Evolutionary conservation across 495 filamentous ascomycete species (phyloP).

Genomic region (Podospora pseudopauciseta): DNA sequence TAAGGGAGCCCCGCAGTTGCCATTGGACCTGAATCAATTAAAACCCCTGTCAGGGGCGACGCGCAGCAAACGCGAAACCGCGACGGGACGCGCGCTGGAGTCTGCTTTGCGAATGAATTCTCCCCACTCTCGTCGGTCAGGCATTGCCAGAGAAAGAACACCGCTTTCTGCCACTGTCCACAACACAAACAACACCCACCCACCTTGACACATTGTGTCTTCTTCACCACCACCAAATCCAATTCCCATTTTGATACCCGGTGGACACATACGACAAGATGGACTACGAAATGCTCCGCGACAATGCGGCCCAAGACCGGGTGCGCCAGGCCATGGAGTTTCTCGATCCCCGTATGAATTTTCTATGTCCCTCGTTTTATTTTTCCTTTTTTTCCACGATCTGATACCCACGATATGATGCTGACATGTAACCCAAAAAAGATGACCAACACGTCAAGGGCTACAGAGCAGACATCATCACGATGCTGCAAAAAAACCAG

Average conservation of each 20-base stretch:
- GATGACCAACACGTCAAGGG: constrained; percentile 60
- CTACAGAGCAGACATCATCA: constrained; percentile 81
- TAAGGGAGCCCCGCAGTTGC: constrained; percentile 8
- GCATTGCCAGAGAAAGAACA: not conserved
- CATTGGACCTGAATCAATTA: constrained; percentile 27
- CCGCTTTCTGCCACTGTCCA: not conserved
- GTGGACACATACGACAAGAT: constrained; percentile 41
- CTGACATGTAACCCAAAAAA: constrained; percentile 23
- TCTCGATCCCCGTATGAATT: constrained; percentile 71
- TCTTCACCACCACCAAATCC: not conserved
- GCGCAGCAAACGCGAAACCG: constrained; percentile 20
- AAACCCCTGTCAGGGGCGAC: constrained; percentile 25
- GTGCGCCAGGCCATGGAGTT: constrained; percentile 79
- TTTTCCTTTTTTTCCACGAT: not conserved
- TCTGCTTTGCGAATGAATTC: constrained; percentile 5
- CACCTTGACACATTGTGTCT: not conserved
- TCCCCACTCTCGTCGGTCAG: constrained; percentile 15
- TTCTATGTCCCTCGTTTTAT: not conserved
- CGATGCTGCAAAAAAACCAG: constrained; percentile 87
- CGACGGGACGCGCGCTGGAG: constrained; percentile 34
- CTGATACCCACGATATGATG: not conserved
- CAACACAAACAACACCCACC: constrained; percentile 2
- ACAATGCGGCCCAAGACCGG: constrained; percentile 77
- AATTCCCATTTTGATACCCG: constrained; percentile 8
- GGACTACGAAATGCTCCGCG: constrained; percentile 69